Evolutionary conservation across 768 basidiomycete genomes (phyloP).

Genomic region (Nevesoporus exiguus): DNA sequence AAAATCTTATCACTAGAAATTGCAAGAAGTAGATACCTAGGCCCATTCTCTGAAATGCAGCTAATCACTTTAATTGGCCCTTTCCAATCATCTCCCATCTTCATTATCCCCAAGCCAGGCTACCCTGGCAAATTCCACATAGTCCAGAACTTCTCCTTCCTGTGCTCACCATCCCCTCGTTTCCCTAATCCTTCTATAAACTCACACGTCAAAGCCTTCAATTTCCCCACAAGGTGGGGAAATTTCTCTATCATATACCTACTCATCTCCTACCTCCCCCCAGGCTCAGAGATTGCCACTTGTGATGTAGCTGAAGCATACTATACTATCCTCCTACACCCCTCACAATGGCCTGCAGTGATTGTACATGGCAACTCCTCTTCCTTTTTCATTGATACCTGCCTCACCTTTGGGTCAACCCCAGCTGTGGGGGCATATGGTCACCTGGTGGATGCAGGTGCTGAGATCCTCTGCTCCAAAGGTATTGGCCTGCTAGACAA

Average conservation of each 20-base stretch:
- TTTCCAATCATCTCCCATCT: neutral
- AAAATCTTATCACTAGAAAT: neutral
- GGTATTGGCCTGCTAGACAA: neutral
- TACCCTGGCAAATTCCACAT: neutral
- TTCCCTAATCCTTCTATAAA: neutral
- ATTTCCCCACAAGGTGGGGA: neutral
- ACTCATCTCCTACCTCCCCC: neutral
- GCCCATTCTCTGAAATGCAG: neutral
- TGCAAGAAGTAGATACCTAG: neutral
- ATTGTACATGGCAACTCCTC: neutral
- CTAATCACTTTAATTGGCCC: neutral
- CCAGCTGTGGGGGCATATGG: neutral
- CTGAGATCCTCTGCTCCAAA: neutral
- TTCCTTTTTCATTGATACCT: neutral
- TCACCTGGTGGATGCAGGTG: neutral
- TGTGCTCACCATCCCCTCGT: rapidly evolving
- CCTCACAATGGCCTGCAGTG: neutral
- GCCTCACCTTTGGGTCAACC: neutral
- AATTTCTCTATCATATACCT: neutral
- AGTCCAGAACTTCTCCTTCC: neutral
- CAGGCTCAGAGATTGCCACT: neutral
- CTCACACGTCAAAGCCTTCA: rapidly evolving
- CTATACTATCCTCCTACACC: neutral
- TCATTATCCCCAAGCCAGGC: neutral
- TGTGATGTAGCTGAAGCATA: neutral